Evolutionary conservation across 2,329 filamentous ascomycete species (phyloP).

Genomic region (Aspergillus ochraceus): DNA sequence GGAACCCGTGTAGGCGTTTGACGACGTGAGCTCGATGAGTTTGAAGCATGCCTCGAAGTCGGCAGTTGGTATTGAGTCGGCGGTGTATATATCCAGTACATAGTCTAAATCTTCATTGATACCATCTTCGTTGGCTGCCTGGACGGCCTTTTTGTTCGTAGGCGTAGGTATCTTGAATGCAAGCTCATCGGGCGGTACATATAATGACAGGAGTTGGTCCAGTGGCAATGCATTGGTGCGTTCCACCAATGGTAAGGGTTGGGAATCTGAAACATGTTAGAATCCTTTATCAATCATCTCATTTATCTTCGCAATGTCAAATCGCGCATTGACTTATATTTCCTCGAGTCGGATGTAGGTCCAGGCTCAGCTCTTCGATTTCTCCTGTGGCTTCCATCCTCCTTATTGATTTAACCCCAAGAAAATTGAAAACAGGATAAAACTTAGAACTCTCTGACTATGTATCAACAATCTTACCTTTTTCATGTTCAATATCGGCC

Average conservation of each 20-base stretch:
- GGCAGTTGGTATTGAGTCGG: conserved; percentile 35
- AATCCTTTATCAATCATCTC: conserved; percentile 5
- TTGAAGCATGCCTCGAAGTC: conserved; percentile 53
- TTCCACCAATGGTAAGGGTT: conserved; percentile 38
- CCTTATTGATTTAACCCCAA: background rate
- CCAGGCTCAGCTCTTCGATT: background rate
- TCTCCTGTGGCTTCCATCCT: too few species aligned
- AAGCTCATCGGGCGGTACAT: conserved; percentile 25
- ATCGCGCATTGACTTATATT: background rate
- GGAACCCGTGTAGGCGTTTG: conserved; percentile 53
- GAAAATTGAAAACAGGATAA: background rate
- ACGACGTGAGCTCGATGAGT: conserved; percentile 57
- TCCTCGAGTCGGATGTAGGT: background rate
- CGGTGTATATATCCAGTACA: conserved; percentile 33
- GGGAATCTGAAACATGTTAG: conserved; percentile 13
- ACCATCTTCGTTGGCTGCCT: background rate
- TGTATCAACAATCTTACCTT: conserved; percentile 13
- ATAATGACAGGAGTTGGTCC: conserved; percentile 38
- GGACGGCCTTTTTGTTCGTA: background rate
- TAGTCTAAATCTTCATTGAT: conserved; percentile 2
- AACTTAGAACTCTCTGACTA: background rate
- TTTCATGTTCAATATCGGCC: conserved; percentile 2
- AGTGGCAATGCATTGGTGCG: conserved; percentile 42
- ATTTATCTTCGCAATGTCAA: background rate
- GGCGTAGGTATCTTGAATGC: background rate